A percentile compares a stretch with the other conserved stretches of the same genome.
phyloP scores from a whole-genome alignment of 2,329 filamentous ascomycete genomes.

The Colletotrichum karsti region DNA sequence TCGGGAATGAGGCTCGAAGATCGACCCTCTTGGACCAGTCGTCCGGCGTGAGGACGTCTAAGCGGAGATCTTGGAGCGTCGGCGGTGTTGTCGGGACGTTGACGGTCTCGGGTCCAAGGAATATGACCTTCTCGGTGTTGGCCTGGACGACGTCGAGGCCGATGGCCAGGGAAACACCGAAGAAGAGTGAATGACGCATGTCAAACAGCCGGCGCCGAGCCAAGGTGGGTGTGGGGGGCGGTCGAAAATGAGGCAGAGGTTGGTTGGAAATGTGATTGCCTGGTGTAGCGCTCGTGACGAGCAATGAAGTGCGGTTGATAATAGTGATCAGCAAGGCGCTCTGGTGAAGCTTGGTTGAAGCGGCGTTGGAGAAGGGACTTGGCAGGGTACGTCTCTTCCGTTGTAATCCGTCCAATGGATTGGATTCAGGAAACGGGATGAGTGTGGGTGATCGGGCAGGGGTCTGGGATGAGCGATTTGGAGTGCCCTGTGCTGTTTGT shows the following conservation, averaged over 20 bases:
- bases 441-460: neutral
- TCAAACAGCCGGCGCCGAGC: neutral
- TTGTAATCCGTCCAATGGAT: neutral
- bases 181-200: neutral
- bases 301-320: neutral
- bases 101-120: slow-evolving; percentile 73
- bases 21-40: slow-evolving; percentile 66
- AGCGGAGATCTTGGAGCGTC: slow-evolving; percentile 66
- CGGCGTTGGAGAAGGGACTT: neutral
- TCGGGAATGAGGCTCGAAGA: slow-evolving; percentile 75
- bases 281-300: neutral
- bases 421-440: neutral
- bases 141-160: slow-evolving; percentile 46
- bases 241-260: neutral
- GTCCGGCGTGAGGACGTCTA: slow-evolving; percentile 71
- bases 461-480: neutral
- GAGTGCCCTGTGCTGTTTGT: neutral
- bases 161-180: neutral
- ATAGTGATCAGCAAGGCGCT: neutral
- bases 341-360: neutral
- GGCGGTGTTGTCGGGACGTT: slow-evolving; percentile 64
- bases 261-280: neutral
- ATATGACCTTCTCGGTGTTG: slow-evolving; percentile 93
- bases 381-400: neutral
- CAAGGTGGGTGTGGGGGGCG: neutral